Percentiles rank a stretch among this genome's conserved stretches.
Evolutionary conservation across 2,329 filamentous ascomycete species (phyloP).

Genomic region (Alternaria rosae): DNA sequence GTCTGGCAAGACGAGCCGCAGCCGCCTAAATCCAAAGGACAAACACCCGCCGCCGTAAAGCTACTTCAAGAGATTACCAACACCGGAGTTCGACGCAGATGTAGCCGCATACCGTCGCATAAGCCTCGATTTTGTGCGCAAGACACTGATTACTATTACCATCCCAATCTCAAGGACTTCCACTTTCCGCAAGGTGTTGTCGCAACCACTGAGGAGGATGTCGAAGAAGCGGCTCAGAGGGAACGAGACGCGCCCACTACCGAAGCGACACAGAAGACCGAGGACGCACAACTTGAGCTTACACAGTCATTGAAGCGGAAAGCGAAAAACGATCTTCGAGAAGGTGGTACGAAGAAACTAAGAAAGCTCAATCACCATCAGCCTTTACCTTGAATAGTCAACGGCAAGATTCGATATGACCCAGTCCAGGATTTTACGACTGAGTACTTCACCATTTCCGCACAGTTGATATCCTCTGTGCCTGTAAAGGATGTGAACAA

Average conservation of each 20-base stretch:
- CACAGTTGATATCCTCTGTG: background rate
- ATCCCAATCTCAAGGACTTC: background rate
- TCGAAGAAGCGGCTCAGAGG: background rate
- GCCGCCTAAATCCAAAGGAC: background rate
- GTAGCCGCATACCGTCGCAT: background rate
- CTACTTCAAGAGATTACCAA: background rate
- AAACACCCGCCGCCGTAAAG: no score
- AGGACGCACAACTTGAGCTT: fast-evolving
- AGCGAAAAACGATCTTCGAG: background rate
- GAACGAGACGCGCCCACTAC: background rate
- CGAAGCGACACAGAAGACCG: fast-evolving
- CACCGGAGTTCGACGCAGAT: background rate
- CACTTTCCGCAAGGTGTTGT: background rate
- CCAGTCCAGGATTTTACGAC: background rate
- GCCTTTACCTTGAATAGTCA: background rate
- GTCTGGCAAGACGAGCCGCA: background rate
- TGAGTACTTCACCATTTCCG: background rate
- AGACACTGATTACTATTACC: background rate
- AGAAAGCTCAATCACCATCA: background rate
- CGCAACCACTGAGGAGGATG: background rate
- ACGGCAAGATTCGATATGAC: background rate
- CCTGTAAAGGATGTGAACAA: fast-evolving
- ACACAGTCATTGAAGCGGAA: background rate
- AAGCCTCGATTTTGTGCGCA: background rate
- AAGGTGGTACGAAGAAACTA: background rate